Percentiles rank a stretch among this genome's conserved stretches.
Evolutionary conservation across 257 asterid genomes (phyloP).

Genomic region (Jacaranda mimosifolia): DNA sequence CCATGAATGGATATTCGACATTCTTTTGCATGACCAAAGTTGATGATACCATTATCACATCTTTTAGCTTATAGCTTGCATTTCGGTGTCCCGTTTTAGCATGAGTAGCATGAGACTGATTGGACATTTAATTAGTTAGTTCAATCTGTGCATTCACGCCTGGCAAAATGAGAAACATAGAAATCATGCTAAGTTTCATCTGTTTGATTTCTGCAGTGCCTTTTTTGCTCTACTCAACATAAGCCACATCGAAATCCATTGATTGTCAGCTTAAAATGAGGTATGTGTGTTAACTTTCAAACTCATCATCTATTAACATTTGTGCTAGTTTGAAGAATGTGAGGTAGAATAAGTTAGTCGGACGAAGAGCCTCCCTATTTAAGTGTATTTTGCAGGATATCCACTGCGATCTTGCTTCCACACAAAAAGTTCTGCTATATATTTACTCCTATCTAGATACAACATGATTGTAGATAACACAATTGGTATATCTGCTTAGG

Average conservation of each 20-base stretch:
- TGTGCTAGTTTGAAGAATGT: background rate
- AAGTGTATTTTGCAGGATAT: no score
- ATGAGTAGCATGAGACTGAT: background rate
- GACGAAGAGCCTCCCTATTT: no score
- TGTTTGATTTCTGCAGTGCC: slow-evolving; percentile 53
- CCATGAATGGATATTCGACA: background rate
- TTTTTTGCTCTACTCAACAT: slow-evolving; percentile 52
- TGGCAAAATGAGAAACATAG: background rate
- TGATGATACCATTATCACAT: background rate
- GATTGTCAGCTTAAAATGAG: slow-evolving; percentile 21
- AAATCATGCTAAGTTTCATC: slow-evolving; percentile 21
- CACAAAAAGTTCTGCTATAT: no score
- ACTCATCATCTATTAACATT: background rate
- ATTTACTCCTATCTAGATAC: no score
- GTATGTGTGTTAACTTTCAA: slow-evolving; percentile 29
- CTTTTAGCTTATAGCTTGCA: background rate
- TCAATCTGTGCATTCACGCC: background rate
- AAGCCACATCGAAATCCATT: slow-evolving; percentile 30
- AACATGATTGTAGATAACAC: no score
- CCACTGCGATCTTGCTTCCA: no score
- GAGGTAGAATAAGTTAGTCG: background rate
- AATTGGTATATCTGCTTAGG: no score
- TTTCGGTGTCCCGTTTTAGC: background rate
- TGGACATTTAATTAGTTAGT: background rate
- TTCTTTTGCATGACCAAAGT: background rate